phyloP scores from a whole-genome alignment of 176 grass and related monocot genomes.

The Paspalum notatum region DNA sequence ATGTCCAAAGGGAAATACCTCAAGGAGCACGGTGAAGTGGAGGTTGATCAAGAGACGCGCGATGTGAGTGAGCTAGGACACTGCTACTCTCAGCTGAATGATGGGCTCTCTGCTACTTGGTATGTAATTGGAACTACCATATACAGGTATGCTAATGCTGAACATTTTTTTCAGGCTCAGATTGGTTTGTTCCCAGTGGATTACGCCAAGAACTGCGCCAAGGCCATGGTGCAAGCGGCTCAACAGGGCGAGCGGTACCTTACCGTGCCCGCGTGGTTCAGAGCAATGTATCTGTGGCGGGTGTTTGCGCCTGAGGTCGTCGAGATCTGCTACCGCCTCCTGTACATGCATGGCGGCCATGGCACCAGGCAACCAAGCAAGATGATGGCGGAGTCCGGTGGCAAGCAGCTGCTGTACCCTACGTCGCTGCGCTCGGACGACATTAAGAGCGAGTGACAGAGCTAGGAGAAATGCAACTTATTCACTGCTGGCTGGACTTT shows the following conservation, averaged over 20 bases:
- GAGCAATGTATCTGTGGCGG: constrained; percentile 58
- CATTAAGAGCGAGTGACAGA: constrained; percentile 42
- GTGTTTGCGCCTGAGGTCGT: constrained; percentile 64
- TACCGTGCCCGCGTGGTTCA: constrained; percentile 64
- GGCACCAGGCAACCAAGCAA: constrained; percentile 30
- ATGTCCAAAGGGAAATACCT: constrained; percentile 63
- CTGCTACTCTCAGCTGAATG: neutral
- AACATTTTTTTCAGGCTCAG: constrained; percentile 41
- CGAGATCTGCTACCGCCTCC: constrained; percentile 49
- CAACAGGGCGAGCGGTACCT: constrained; percentile 50
- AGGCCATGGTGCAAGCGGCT: constrained; percentile 43
- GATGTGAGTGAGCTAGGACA: constrained; percentile 37
- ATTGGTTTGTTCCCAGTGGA: constrained; percentile 61
- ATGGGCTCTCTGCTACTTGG: neutral
- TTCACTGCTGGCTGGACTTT: too few relatives aligned
- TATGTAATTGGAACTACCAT: neutral
- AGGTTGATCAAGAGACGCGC: constrained; percentile 57
- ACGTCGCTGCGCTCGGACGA: constrained; percentile 44
- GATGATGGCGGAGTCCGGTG: constrained; percentile 46
- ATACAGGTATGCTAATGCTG: neutral
- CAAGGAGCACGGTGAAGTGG: constrained; percentile 37
- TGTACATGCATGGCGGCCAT: constrained; percentile 44
- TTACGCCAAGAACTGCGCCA: constrained; percentile 55
- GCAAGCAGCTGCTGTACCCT: constrained; percentile 60
- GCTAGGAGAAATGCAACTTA: too few relatives aligned